Evolutionary conservation across 2,329 filamentous ascomycete genomes (phyloP), one percentile per base, ranked within the genome.

Genomic region (Fusarium nanum): DNA sequence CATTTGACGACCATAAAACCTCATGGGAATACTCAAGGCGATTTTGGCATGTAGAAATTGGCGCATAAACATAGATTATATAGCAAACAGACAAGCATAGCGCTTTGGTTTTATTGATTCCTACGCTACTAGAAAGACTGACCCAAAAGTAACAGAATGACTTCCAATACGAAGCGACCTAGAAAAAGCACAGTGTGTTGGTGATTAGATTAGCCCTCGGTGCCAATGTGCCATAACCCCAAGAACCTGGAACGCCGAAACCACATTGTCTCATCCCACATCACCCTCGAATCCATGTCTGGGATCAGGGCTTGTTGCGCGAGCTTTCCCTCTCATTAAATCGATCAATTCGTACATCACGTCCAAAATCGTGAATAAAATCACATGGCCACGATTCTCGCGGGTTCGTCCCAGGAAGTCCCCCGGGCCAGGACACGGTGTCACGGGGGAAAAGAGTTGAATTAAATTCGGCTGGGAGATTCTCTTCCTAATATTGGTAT

Each of bases 1-100:
- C 72, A 78, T 87, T 61, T 81, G 61, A 53, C 12, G 5, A 23
- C 16, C 23, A 27, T 18, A 6, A 13, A 18, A 12, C 22, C 47
- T 14, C 30, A 48, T n/a, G 34, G 37, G 41, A 27, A 10, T 13
- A 25, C 12, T 25, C 13, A 28, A 11, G n/a, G 25, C 23, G 34
- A 13, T 34, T 20, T 12, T 18, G 18, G 18, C 6, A 14, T 50
- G 3, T 20, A n/a, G 44, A 18, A 32, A 45, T 30, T n/a, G 20
- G 23, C 12, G 9, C 42, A 48, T 27, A 18, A 22, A 37, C 22
- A 20, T 20, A 32, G 13, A 53, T 40, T 32, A 23, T 27, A 52
- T 50, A 54, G 30, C 9, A 53, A 70, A 40, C 53, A 64, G 20
- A 66, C 53, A 59, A 23, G 63, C 53, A 55, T 60, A 60, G 66